Evolutionary conservation across 2,329 filamentous ascomycete species (phyloP), one percentile per base, ranked within the genome.

Genomic region (Piedraia hortae): DNA sequence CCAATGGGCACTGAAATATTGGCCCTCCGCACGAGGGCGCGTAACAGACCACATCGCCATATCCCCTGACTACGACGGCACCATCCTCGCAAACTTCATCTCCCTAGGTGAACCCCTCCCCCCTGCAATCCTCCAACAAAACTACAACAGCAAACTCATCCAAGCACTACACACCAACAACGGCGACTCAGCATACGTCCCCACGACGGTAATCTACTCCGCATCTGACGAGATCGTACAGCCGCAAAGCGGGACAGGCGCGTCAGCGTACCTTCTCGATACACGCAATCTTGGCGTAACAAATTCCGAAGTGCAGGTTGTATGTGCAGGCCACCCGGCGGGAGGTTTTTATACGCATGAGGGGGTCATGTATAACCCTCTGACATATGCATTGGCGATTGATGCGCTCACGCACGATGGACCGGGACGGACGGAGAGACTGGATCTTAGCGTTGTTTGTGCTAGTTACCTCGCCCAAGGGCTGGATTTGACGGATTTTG

Each of bases 1-100:
- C 0, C 59, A 64, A 34, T 63, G 59, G 60, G 55, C 52, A 0
- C 42, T 59, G 29, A 61, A 60, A 29, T 62, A 59, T 42, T 62
- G 53, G 53, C 55, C 55, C 0, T 55, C 50, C 1, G 55, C 51
- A 1, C 47, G 50, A 3, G 29, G 28, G 2, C 38, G 42, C 1
- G 46, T 54, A 2, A 44, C 43, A n/a, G 51, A 62, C 34, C 51
- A 58, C 34, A 44, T 64, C 18, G 46, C 52, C 19, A 44, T 62
- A 20, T 53, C 49, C 6, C 46, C 56, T 1, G 57, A 61, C 31
- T 63, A 58, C 32, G 47, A 50, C 24, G 56, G 56, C 20, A 56
- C 53, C 0, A 22, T 44, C 1, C 24, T 48, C 2, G 46, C 44
- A 10, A 40, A 46, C 20, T 21, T 45, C 3, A 20, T 44, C 9